These are phyloP conservation scores for Entomophthora muscae DNA, from an alignment of 371 early-diverging fungal genomes.

Conservation along the genomic window DNA sequence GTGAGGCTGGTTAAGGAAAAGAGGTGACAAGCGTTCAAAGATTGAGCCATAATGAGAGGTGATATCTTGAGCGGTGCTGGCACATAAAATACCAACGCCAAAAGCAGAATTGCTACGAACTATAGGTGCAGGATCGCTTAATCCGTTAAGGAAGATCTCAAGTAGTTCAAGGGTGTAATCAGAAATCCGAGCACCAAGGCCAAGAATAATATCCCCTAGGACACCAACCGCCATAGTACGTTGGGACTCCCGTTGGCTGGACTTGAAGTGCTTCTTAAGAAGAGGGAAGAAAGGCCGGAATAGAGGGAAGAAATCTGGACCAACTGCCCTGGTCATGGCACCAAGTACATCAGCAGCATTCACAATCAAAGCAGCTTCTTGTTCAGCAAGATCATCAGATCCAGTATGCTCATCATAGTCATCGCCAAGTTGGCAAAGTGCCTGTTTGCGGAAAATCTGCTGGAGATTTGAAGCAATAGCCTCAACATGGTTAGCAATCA, in stretches of 20 bases:
- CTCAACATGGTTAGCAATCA: constrained; percentile 41
- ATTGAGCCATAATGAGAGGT: constrained; percentile 48
- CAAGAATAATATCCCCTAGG: constrained; percentile 62
- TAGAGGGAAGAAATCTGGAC: constrained; percentile 46
- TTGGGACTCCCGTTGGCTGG: constrained; percentile 38
- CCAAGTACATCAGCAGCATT: constrained; percentile 70
- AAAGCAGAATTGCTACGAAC: constrained; percentile 75
- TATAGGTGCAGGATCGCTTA: constrained; percentile 57
- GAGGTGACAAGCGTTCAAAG: constrained; percentile 47
- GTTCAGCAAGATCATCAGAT: constrained; percentile 70
- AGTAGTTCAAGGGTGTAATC: constrained; percentile 52
- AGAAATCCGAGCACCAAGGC: constrained; percentile 50
- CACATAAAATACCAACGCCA: constrained; percentile 56
- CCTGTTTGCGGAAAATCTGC: constrained; percentile 57
- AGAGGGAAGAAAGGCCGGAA: constrained; percentile 62
- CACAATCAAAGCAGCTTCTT: constrained; percentile 60
- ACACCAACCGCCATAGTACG: constrained; percentile 81
- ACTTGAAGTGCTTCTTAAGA: constrained; percentile 55
- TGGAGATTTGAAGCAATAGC: constrained; percentile 35
- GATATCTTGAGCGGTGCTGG: constrained; percentile 47
- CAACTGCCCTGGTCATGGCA: constrained; percentile 50
- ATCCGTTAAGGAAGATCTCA: constrained; percentile 41
- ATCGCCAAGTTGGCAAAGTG: constrained; percentile 47
- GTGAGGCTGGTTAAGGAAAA: constrained; percentile 39
- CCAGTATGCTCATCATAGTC: constrained; percentile 52